These are phyloP conservation scores for Fusarium oxysporum DNA, from an alignment of 2,329 filamentous ascomycete genomes.

Conservation along the genomic window DNA sequence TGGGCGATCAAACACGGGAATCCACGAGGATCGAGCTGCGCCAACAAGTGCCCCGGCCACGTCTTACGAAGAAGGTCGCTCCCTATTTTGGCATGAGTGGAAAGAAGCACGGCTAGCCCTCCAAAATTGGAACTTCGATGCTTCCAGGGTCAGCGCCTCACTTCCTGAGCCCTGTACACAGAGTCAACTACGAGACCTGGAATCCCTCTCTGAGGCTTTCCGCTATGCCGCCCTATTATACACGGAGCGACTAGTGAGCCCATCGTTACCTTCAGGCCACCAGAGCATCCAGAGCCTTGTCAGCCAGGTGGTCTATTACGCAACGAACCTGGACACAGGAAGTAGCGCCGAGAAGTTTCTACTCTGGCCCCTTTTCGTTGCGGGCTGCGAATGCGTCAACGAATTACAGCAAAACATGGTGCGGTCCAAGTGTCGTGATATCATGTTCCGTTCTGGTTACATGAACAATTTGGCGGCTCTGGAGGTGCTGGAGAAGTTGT, in stretches of 20 bases:
- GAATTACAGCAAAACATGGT: constrained; percentile 83
- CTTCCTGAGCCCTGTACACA: constrained; percentile 64
- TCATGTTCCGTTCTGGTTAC: constrained; percentile 90
- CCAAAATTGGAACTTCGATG: constrained; percentile 83
- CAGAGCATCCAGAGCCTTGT: constrained; percentile 87
- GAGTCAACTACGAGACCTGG: constrained; percentile 77
- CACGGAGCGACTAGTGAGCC: constrained; percentile 86
- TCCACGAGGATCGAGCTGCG: constrained; percentile 66
- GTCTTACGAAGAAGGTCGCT: constrained; percentile 68
- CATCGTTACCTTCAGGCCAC: constrained; percentile 76
- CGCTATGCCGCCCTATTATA: constrained; percentile 90
- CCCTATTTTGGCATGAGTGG: constrained; percentile 88
- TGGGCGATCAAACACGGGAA: constrained; percentile 70
- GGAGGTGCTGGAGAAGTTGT: constrained; percentile 86
- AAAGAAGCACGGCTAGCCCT: constrained; percentile 80
- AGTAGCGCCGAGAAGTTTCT: constrained; percentile 86
- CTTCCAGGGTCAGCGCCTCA: constrained; percentile 61
- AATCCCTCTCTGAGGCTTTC: constrained; percentile 89
- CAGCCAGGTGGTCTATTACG: constrained; percentile 84
- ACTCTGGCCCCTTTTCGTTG: constrained; percentile 92
- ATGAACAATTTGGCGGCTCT: constrained; percentile 91
- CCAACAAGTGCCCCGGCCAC: constrained; percentile 56
- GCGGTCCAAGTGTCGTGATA: constrained; percentile 82
- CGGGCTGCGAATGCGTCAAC: constrained; percentile 88
- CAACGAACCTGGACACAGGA: constrained; percentile 79